Percentiles rank a stretch among this genome's conserved stretches.
Conservation (phyloP, 768 basidiomycete species). For the Clavulina sp. region DNA sequence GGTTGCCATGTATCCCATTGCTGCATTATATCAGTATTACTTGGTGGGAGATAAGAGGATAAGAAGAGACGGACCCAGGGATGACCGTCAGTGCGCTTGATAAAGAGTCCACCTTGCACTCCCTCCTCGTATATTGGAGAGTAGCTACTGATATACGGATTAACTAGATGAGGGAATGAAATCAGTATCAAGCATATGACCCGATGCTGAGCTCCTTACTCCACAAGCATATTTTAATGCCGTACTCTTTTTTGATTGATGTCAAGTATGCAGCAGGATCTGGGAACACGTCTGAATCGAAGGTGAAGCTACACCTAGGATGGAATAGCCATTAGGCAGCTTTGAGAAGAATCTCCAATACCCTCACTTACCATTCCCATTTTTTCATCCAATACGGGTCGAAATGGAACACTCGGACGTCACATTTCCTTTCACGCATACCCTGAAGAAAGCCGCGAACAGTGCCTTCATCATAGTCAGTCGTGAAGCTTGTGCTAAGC, state of each 20-base stretch:
- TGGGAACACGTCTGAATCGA: constrained; percentile 60
- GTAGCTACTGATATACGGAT: constrained; percentile 50
- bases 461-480: constrained; percentile 41
- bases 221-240: constrained; percentile 60
- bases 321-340: too few relatives aligned
- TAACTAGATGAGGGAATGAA: constrained; percentile 22
- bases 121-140: constrained; percentile 56
- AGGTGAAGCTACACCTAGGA: constrained; percentile 51
- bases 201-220: constrained; percentile 30
- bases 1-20: constrained; percentile 60
- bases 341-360: neutral
- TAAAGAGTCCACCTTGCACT: constrained; percentile 46
- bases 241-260: constrained; percentile 25
- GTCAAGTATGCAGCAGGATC: constrained; percentile 44
- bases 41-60: neutral
- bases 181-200: too few relatives aligned
- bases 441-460: constrained; percentile 54
- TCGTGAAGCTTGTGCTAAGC: constrained; percentile 63
- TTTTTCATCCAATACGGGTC: constrained; percentile 29
- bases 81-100: constrained; percentile 46
- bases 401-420: constrained; percentile 54
- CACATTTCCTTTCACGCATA: constrained; percentile 44
- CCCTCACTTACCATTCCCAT: constrained; percentile 3
- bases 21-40: too few relatives aligned
- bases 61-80: too few relatives aligned